Evolutionary conservation across 2,329 filamentous ascomycete genomes (phyloP).

Genomic region (Sclerotinia subarctica): DNA sequence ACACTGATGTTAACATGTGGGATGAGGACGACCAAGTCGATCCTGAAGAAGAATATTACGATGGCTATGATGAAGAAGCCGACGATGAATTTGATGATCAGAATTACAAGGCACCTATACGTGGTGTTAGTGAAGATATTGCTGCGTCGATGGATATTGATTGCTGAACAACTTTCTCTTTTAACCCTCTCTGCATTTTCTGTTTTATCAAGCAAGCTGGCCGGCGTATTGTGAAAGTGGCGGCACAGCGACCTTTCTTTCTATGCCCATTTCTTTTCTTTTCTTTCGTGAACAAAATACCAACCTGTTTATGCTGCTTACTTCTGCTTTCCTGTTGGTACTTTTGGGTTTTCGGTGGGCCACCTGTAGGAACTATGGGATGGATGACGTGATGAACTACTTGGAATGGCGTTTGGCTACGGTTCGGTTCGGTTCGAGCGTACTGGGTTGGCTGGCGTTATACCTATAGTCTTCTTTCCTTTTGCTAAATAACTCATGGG

Average conservation of each 20-base stretch:
- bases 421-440: slow-evolving; percentile 21
- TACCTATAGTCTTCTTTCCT: slow-evolving; percentile 15
- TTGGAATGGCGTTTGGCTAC: slow-evolving; percentile 20
- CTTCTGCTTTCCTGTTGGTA: slow-evolving; percentile 22
- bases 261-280: not conserved
- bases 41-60: slow-evolving; percentile 44
- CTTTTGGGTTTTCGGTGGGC: slow-evolving; percentile 13
- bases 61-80: slow-evolving; percentile 39
- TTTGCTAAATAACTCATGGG: slow-evolving; percentile 8
- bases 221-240: slow-evolving; percentile 20
- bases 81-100: slow-evolving; percentile 41
- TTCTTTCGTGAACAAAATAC: not conserved
- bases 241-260: slow-evolving; percentile 22
- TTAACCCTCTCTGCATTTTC: not conserved
- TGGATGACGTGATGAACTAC: slow-evolving; percentile 17
- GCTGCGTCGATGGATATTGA: slow-evolving; percentile 62
- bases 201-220: not conserved
- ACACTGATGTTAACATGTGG: slow-evolving; percentile 42
- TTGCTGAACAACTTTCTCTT: slow-evolving; percentile 23
- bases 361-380: slow-evolving; percentile 21
- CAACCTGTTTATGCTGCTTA: slow-evolving; percentile 4
- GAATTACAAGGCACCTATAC: slow-evolving; percentile 46
- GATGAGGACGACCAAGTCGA: slow-evolving; percentile 47
- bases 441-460: slow-evolving; percentile 22
- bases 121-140: slow-evolving; percentile 61